phyloP scores from a whole-genome alignment of 225 moss, liverwort and hornwort genomes.

The Lunularia cruciata region DNA sequence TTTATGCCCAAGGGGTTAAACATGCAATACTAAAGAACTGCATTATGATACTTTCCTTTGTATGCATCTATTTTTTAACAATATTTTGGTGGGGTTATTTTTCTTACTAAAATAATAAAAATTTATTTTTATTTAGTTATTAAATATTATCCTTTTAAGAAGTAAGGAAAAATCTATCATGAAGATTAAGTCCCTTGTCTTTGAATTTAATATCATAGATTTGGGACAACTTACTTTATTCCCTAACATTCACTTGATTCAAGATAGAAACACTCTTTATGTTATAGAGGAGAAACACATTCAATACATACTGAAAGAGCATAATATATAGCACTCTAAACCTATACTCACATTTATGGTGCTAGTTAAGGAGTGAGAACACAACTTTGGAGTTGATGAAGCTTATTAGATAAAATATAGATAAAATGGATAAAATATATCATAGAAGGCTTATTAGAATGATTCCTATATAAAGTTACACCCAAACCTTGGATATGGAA shows the following conservation, averaged over 20 bases:
- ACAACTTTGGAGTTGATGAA: not conserved
- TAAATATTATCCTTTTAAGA: not conserved
- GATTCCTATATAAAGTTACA: not conserved
- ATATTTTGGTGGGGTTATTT: too few relatives aligned
- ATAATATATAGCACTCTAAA: not conserved
- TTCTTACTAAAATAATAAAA: too few relatives aligned
- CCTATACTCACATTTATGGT: not conserved
- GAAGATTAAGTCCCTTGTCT: not conserved
- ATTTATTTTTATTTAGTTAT: too few relatives aligned
- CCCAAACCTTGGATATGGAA: not conserved
- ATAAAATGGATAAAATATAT: not conserved
- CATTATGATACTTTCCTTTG: too few relatives aligned
- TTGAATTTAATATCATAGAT: not conserved
- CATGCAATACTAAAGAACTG: too few relatives aligned
- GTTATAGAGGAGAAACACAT: not conserved
- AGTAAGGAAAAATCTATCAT: not conserved
- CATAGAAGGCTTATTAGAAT: not conserved
- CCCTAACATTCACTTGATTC: not conserved
- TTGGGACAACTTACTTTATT: not conserved
- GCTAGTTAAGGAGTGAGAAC: not conserved
- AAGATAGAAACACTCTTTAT: not conserved
- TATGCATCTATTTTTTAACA: too few relatives aligned
- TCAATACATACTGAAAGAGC: not conserved
- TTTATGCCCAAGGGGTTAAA: too few relatives aligned
- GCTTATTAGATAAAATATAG: too few relatives aligned